A percentile compares a stretch with the other conserved stretches of the same genome.
Evolutionary conservation across 2,329 filamentous ascomycete species (phyloP).

Genomic region (Corinectria fuckeliana): DNA sequence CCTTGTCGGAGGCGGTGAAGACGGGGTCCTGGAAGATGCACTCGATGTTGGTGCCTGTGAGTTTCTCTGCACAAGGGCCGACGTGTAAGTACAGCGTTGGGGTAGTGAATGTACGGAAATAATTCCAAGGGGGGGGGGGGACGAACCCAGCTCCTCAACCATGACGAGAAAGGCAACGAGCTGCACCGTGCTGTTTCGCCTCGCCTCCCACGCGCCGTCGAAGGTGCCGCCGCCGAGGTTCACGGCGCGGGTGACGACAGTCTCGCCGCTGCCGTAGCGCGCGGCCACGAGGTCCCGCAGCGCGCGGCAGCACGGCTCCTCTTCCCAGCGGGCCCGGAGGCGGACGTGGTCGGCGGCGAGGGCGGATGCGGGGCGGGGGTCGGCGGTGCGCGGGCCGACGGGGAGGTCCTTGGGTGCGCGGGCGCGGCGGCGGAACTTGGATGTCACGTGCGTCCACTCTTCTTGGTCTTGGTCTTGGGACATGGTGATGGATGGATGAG

Average conservation of each 20-base stretch:
- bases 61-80: conserved; percentile 23
- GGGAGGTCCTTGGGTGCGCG: conserved; percentile 12
- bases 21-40: conserved; percentile 62
- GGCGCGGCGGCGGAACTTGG: conserved; percentile 29
- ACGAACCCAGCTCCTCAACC: conserved; percentile 51
- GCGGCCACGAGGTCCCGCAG: conserved; percentile 45
- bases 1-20: conserved; percentile 55
- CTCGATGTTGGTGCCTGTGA: conserved; percentile 41
- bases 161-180: conserved; percentile 59
- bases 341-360: conserved; percentile 41
- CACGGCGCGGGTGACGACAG: conserved; percentile 46
- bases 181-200: conserved; percentile 57
- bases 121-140: neutral
- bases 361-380: conserved; percentile 33
- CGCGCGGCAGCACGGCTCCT: conserved; percentile 33
- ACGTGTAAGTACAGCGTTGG: neutral
- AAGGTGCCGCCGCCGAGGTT: conserved; percentile 64
- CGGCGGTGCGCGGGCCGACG: conserved; percentile 16
- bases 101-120: neutral
- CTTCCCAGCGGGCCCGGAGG: conserved; percentile 38
- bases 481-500: conserved; percentile 22
- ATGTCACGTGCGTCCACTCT: conserved; percentile 38
- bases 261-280: conserved; percentile 25
- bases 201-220: conserved; percentile 53
- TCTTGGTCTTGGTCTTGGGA: conserved; percentile 21